Evolutionary conservation across 2,329 filamentous ascomycete genomes (phyloP), one percentile per base, ranked within the genome.

Genomic region (Magnaporthiopsis incrustans): DNA sequence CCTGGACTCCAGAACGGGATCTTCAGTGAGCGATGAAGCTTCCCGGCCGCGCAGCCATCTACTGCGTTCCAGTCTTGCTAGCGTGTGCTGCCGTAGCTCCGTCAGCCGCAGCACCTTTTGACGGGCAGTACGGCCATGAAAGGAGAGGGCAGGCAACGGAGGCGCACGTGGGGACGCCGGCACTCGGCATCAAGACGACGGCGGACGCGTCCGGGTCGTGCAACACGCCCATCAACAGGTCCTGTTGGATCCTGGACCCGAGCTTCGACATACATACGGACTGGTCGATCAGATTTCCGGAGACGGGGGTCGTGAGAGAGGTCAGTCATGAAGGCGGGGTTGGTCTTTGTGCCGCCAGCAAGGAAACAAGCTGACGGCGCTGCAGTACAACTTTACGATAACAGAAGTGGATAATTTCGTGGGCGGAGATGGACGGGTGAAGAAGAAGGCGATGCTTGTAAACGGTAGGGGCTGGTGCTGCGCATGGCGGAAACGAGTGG

Each of bases 231-330:
- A 10, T 18, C 18, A 53, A 53, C 44, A 22, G 44, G 44, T 53
- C 44, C 18, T 53, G 44, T 22, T 81, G 81, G 82, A 80, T 81
- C 27, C 44, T 22, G 44, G 8, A 53, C 44, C 44, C 44, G 22
- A 74, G 82, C 59, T 80, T 79, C 66, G 78, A 77, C 60, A 75
- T 83, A 59, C 72, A 77, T 56, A 82, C 80, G 2, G 77, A 84
- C 69, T 82, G 78, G 68, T 75, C 72, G 30, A 70, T 71, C 0
- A 71, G 73, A 1, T 71, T 70, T 10, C 77, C 79, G 3, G 73
- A 81, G 61, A 84, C 82, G 1, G 80, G 81, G 1, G 79, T 81
- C 0, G 81, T 77, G 12, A 72, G 78, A 12, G 82, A 85, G 64
- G 82, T 53, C 3, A 53, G 44, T 53, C 44, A 11, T 12, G 6